Base-by-base conservation (phyloP, 1,284 basidiomycete species). In the Marasmius sp. region DNA sequence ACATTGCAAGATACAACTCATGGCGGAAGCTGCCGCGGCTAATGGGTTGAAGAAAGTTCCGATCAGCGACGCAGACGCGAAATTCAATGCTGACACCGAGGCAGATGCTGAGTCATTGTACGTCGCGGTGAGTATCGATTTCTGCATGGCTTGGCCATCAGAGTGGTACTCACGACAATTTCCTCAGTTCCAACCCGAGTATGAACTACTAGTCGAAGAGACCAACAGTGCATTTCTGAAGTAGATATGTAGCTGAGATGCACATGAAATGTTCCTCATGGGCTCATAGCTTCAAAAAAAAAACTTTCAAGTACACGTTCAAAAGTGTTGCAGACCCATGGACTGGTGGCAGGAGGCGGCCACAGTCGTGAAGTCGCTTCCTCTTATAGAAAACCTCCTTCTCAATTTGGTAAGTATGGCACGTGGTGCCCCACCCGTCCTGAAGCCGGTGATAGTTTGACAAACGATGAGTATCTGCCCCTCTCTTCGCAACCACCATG, bases 1-100 rank as follows among this genome's bases (percentile, higher is more conserved):
- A 48, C 66, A 69, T 68, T 86, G 84, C 69, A 78, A 83, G 60
- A 80, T 81, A 20, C 81, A 83, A 69, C 77, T 86, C 3, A 68
- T 83, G 47, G 79, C 80, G 8, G 81, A 84, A 52, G 78, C 83
- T 4, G 80, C 81, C 4, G 77, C 79, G 0, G 75, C 72, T 0
- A 74, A 70, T 37, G 70, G 69, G 0, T 70, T 77, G 3, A 66
- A 67, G 11, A 69, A 69, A 41, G 73, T 74, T 0, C 61, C 73
- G 39, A 75, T 73, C 53, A 65, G 37, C 34, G 52, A 37, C 12
- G 52, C 36, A 11, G 52, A 54, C 8, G 52, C 52, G 11, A 38
- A 54, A n/a, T 54, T 37, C 20, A 54, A 54, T 38, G 6, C 52
- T 34, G 36, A 18, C 9, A 38, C 64, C 3, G 61, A 68, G 11